Evolutionary conservation across 495 filamentous ascomycete species (phyloP).

Genomic region (Rusavskia elegans): DNA sequence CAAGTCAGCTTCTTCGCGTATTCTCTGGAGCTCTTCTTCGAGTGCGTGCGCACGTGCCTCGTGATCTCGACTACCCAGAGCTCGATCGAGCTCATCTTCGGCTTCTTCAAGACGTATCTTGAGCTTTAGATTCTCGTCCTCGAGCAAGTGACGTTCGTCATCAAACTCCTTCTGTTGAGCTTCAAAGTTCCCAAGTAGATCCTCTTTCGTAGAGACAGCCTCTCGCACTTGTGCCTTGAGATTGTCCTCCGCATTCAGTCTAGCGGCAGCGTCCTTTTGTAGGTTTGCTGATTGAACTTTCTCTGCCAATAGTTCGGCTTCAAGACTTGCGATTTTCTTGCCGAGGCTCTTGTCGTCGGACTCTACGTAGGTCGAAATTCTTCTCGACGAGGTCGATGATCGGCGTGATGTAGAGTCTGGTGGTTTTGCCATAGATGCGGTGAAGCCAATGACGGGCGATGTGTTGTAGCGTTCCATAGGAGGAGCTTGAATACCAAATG

Average conservation of each 20-base stretch:
- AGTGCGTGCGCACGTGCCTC: constrained; percentile 56
- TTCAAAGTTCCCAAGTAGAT: constrained; percentile 88
- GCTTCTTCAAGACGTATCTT: constrained; percentile 66
- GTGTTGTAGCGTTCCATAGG: constrained; percentile 10
- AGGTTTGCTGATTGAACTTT: constrained; percentile 40
- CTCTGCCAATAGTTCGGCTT: constrained; percentile 58
- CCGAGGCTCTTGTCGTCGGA: constrained; percentile 47
- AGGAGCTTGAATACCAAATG: constrained; percentile 28
- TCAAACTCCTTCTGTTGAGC: constrained; percentile 78
- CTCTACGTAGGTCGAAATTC: constrained; percentile 50
- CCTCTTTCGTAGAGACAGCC: constrained; percentile 77
- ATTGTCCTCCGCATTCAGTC: constrained; percentile 42
- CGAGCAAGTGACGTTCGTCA: constrained; percentile 63
- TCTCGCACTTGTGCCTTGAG: constrained; percentile 37
- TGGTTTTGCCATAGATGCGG: constrained; percentile 34
- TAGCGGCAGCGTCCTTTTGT: constrained; percentile 41
- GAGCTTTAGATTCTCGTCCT: constrained; percentile 58
- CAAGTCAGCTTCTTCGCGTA: constrained; percentile 38
- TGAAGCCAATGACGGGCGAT: constrained; percentile 22
- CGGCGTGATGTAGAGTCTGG: constrained; percentile 41
- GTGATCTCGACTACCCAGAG: constrained; percentile 68
- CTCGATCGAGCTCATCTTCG: constrained; percentile 77
- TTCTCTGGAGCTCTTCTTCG: constrained; percentile 50
- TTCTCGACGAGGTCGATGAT: constrained; percentile 49
- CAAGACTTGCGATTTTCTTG: constrained; percentile 60